A percentile compares a stretch with the other conserved stretches of the same genome.
Evolutionary conservation across 768 basidiomycete species (phyloP).

Genomic region (Tylopilus sp.): DNA sequence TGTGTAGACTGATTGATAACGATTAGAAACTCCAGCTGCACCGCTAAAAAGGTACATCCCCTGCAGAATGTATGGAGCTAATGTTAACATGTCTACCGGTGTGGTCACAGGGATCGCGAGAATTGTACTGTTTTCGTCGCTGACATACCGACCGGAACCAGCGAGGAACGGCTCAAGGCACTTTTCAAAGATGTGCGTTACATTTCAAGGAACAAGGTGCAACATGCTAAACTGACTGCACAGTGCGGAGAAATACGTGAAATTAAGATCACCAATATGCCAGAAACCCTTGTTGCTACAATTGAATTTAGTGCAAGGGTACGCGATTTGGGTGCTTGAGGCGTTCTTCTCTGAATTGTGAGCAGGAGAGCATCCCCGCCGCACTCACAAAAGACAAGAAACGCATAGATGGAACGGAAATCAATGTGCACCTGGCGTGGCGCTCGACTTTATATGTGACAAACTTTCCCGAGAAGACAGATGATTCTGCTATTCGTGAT

Average conservation of each 20-base stretch:
- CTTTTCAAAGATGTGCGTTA: constrained; percentile 83
- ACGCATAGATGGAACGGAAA: constrained; percentile 67
- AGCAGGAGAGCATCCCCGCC: constrained; percentile 76
- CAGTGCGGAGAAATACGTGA: constrained; percentile 90
- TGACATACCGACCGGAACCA: constrained; percentile 53
- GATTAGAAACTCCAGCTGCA: constrained; percentile 42
- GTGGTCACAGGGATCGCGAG: constrained; percentile 79
- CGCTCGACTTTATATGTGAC: constrained; percentile 92
- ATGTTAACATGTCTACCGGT: neutral
- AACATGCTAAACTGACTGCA: constrained; percentile 10
- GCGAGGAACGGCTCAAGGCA: constrained; percentile 61
- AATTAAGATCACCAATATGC: constrained; percentile 67
- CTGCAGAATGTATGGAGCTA: neutral
- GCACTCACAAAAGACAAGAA: constrained; percentile 97
- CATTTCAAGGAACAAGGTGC: neutral
- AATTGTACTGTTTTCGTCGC: constrained; percentile 89
- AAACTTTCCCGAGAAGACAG: constrained; percentile 85
- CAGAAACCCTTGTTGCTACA: constrained; percentile 66
- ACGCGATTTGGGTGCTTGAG: neutral
- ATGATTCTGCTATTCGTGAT: constrained; percentile 71
- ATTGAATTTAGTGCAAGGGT: constrained; percentile 79
- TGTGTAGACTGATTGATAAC: neutral
- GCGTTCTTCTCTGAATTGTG: neutral
- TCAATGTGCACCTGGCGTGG: constrained; percentile 89
- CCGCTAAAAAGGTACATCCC: constrained; percentile 56